These are phyloP conservation scores for Nyssa sinensis DNA, from an alignment of 148 eudicot species.

Conservation along the genomic window DNA sequence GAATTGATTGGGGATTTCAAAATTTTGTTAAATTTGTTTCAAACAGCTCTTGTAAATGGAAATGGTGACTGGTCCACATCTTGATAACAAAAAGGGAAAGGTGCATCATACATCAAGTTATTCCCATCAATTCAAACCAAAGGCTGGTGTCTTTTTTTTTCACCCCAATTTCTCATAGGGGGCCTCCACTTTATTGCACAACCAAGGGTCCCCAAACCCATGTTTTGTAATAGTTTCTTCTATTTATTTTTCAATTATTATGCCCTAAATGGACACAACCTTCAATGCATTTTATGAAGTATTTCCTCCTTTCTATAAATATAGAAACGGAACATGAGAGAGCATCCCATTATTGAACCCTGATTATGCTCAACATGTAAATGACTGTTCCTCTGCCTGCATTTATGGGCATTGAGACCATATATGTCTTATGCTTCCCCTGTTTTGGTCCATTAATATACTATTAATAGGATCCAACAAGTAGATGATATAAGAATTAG, in stretches of 20 bases:
- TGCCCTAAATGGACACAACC: background rate
- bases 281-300: conserved; percentile 1
- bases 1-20: no score
- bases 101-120: no score
- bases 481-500: no score
- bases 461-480: no score
- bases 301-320: conserved; percentile 3
- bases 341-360: background rate
- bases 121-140: background rate
- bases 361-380: background rate
- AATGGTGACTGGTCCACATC: no score
- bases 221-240: background rate
- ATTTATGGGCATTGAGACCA: background rate
- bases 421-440: no score
- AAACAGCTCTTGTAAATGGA: no score
- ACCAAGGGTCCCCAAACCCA: background rate
- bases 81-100: no score
- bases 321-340: conserved; percentile 5
- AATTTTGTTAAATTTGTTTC: no score
- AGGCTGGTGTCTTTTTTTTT: background rate
- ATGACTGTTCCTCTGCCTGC: background rate
- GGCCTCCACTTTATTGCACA: background rate
- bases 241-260: no score
- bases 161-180: no score
- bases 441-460: no score